Conservation (phyloP, 345 rosid species). For the Citrus sinensis region DVS_A1.0 CM039164.1:28212501-28213000, state of each 20-base stretch:
- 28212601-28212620: conserved; percentile 85
- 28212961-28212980: conserved; percentile 78
- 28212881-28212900: conserved; percentile 46
- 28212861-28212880: conserved; percentile 29
- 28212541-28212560: conserved; percentile 76
- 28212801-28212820: neutral
- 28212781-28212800: conserved; percentile 33
- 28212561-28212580: conserved; percentile 87
- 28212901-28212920: conserved; percentile 75
- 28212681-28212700: neutral
- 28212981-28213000: neutral
- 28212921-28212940: conserved; percentile 88
- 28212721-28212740: conserved; percentile 88
- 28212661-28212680: neutral
- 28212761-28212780: conserved; percentile 50
- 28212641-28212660: neutral
- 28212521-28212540: conserved; percentile 76
- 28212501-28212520: conserved; percentile 52
- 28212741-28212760: conserved; percentile 65
- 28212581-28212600: conserved; percentile 71
- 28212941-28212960: conserved; percentile 89
- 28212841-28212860: too few relatives aligned
- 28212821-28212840: neutral
- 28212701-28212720: conserved; percentile 11
- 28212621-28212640: conserved; percentile 85